phyloP scores from a whole-genome alignment of 805 yeast species.

The Kodamaea hsintzibuensis region DNA sequence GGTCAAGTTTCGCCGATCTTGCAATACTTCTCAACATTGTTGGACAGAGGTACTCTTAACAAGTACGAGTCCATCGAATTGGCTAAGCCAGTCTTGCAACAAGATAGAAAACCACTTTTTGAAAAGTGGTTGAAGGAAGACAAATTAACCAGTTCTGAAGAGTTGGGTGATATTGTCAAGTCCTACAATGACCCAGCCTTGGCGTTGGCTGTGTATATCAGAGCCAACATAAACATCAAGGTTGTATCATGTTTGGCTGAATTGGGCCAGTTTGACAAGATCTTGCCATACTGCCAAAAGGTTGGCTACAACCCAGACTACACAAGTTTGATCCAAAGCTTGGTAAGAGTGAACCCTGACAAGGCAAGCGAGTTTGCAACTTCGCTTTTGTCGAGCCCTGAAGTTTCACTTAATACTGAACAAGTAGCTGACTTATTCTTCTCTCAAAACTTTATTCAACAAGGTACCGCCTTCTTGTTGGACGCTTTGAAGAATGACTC shows the following conservation, averaged over 20 bases:
- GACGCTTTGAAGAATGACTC: conserved; percentile 93
- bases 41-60: conserved; percentile 91
- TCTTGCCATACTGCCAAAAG: conserved; percentile 89
- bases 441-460: conserved; percentile 91
- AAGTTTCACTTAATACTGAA: conserved; percentile 71
- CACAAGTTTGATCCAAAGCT: conserved; percentile 83
- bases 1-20: conserved; percentile 94
- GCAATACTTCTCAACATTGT: conserved; percentile 85
- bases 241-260: conserved; percentile 93
- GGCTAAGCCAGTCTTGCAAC: conserved; percentile 93
- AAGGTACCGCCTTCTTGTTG: conserved; percentile 94
- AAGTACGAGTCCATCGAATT: conserved; percentile 93
- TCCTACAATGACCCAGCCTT: conserved; percentile 75
- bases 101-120: conserved; percentile 87
- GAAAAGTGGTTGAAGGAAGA: conserved; percentile 97
- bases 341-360: conserved; percentile 93
- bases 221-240: conserved; percentile 80
- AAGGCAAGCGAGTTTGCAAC: conserved; percentile 97
- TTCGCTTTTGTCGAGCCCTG: conserved; percentile 65
- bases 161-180: conserved; percentile 93
- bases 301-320: conserved; percentile 88
- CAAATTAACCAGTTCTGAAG: conserved; percentile 93
- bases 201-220: conserved; percentile 87
- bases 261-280: conserved; percentile 94
- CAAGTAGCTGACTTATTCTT: conserved; percentile 90